A percentile compares a stretch with the other conserved stretches of the same genome.
Evolutionary conservation across 164 flowering plant species (phyloP).

Genomic region (Nelumbo lutea): DNA sequence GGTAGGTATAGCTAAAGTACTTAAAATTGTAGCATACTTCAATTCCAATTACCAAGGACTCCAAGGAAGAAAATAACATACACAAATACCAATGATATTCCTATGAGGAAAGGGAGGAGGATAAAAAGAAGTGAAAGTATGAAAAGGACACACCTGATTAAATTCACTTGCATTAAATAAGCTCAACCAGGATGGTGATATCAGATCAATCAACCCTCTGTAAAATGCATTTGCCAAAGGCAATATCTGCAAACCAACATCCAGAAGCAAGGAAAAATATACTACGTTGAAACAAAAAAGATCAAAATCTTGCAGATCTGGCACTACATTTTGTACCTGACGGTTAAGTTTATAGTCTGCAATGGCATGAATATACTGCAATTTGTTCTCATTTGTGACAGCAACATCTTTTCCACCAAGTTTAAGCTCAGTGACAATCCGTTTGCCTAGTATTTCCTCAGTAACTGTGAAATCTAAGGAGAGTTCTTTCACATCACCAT

Average conservation of each 20-base stretch:
- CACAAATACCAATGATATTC: neutral
- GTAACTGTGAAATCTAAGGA: conserved; percentile 90
- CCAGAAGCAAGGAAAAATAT: conserved; percentile 4
- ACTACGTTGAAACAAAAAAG: neutral
- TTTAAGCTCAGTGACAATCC: conserved; percentile 71
- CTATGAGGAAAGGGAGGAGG: neutral
- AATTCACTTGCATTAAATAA: conserved; percentile 94
- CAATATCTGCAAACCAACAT: conserved; percentile 56
- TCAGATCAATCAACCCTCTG: conserved; percentile 84
- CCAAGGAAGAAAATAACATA: neutral
- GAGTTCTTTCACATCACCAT: conserved; percentile 86
- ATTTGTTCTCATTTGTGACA: conserved; percentile 93
- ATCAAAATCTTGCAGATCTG: neutral
- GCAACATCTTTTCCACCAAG: conserved; percentile 80
- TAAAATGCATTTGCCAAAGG: conserved; percentile 94
- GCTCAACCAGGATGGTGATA: conserved; percentile 91
- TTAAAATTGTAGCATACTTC: too few relatives aligned
- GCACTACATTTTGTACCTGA: conserved; percentile 43
- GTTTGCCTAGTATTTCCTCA: conserved; percentile 75
- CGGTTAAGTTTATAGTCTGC: conserved; percentile 97
- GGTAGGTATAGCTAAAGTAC: too few relatives aligned
- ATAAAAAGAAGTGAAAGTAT: neutral
- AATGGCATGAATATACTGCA: conserved; percentile 94
- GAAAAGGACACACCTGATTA: conserved; percentile 64
- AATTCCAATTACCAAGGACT: neutral